Evolutionary conservation across 2,329 filamentous ascomycete species (phyloP).

Genomic region (Leptoxyphium fumago): DNA sequence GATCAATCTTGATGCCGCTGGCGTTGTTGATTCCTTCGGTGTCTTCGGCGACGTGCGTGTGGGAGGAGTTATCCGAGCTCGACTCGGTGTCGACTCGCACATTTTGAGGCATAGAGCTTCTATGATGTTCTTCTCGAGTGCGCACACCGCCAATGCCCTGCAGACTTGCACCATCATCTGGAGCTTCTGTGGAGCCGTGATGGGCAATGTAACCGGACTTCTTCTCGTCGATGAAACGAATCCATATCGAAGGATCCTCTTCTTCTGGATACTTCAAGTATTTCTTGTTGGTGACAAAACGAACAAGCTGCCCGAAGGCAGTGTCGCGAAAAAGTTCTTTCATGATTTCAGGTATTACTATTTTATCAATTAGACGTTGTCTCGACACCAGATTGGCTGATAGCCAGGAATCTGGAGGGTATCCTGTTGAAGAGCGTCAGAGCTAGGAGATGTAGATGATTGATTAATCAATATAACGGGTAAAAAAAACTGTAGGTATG

Average conservation of each 20-base stretch:
- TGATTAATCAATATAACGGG: no score
- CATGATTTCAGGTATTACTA: not conserved
- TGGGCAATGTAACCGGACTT: conserved; percentile 35
- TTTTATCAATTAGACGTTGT: no score
- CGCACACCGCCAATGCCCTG: conserved; percentile 12
- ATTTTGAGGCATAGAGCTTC: not conserved
- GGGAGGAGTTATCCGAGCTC: conserved; percentile 9
- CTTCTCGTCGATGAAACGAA: conserved; percentile 33
- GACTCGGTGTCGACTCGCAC: not conserved
- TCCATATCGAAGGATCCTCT: conserved; percentile 32
- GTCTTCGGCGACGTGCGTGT: conserved; percentile 11
- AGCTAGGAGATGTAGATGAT: no score
- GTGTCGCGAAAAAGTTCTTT: conserved; percentile 28
- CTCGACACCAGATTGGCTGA: no score
- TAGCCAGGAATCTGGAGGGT: no score
- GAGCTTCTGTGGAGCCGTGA: conserved; percentile 26
- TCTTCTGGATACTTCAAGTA: conserved; percentile 35
- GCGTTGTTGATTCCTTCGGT: conserved; percentile 21
- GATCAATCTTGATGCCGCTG: conserved; percentile 31
- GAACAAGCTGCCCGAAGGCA: conserved; percentile 32
- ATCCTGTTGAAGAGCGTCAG: no score
- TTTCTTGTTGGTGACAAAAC: conserved; percentile 27
- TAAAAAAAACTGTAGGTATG: no score
- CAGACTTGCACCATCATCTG: conserved; percentile 18
- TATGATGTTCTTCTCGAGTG: conserved; percentile 11